phyloP scores from a whole-genome alignment of 1,284 basidiomycete genomes.

The Ceratobasidium sp. region DNA sequence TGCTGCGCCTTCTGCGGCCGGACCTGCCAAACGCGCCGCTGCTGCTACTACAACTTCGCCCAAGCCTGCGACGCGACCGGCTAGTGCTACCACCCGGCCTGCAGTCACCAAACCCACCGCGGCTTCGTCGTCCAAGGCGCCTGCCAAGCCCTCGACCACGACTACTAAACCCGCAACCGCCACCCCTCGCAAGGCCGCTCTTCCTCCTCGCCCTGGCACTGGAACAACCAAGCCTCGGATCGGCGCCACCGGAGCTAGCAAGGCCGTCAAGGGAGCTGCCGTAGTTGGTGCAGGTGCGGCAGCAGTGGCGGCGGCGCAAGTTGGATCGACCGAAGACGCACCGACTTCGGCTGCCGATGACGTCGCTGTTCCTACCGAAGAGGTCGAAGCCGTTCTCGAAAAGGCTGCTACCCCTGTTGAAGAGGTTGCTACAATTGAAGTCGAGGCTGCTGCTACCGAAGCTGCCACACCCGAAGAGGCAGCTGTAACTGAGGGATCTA shows the following conservation, averaged over 20 bases:
- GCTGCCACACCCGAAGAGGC: neutral
- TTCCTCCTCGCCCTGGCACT: conserved; percentile 8
- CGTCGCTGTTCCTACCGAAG: neutral
- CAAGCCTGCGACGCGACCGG: conserved; percentile 1
- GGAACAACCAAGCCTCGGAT: conserved; percentile 10
- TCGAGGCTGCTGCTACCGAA: conserved; percentile 5
- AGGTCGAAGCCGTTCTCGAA: neutral
- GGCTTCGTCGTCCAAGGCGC: neutral
- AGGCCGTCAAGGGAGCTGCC: conserved; percentile 9
- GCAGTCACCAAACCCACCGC: neutral
- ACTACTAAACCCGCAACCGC: neutral
- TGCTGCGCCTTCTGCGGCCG: neutral
- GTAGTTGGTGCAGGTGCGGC: neutral
- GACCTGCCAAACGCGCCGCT: conserved; percentile 11
- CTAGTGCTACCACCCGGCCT: neutral
- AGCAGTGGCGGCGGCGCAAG: neutral
- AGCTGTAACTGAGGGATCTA: neutral
- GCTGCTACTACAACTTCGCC: neutral
- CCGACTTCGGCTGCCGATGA: conserved; percentile 21
- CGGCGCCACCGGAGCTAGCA: neutral
- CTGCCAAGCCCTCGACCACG: neutral
- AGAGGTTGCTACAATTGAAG: neutral
- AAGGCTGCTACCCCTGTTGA: conserved; percentile 4
- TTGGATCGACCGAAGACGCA: conserved; percentile 16
- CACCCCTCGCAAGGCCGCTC: conserved; percentile 23